Percentiles rank a stretch among this genome's conserved stretches.
phyloP scores from a whole-genome alignment of 2,329 filamentous ascomycete species.

The Aspergillus glaucus region DNA sequence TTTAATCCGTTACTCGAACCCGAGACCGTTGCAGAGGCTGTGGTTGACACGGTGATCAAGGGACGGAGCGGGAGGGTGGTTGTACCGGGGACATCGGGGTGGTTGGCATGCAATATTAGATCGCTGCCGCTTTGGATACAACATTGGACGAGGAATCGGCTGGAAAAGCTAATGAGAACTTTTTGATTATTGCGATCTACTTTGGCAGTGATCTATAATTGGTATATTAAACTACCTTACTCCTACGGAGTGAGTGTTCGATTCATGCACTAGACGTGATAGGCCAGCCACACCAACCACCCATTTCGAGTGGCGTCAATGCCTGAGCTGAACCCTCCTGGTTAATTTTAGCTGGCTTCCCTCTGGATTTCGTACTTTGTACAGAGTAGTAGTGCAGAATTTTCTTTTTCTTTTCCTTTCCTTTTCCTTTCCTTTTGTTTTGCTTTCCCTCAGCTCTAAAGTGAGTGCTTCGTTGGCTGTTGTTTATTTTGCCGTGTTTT shows the following conservation, averaged over 20 bases:
- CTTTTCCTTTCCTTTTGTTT: too few relatives aligned
- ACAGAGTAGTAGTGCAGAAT: too few relatives aligned
- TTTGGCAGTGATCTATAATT: neutral
- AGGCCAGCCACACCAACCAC: neutral
- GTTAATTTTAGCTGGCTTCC: neutral
- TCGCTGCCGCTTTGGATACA: constrained; percentile 60
- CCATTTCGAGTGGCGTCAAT: neutral
- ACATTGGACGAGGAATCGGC: constrained; percentile 42
- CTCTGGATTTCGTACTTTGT: neutral
- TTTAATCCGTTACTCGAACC: constrained; percentile 51
- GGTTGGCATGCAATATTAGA: constrained; percentile 39
- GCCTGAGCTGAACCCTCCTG: neutral
- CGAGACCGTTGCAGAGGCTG: constrained; percentile 58
- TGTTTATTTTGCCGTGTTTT: too few relatives aligned
- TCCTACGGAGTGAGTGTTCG: neutral
- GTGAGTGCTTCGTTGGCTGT: too few relatives aligned
- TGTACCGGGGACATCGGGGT: constrained; percentile 44
- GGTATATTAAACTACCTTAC: neutral
- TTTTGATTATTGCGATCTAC: neutral
- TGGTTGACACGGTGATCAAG: constrained; percentile 54
- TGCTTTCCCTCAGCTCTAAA: too few relatives aligned
- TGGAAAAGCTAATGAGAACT: constrained; percentile 24
- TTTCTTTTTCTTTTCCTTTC: too few relatives aligned
- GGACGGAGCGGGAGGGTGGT: constrained; percentile 54
- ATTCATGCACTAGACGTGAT: neutral